phyloP scores from a whole-genome alignment of 805 yeast species.

The Monosporozyma servazzii region DNA sequence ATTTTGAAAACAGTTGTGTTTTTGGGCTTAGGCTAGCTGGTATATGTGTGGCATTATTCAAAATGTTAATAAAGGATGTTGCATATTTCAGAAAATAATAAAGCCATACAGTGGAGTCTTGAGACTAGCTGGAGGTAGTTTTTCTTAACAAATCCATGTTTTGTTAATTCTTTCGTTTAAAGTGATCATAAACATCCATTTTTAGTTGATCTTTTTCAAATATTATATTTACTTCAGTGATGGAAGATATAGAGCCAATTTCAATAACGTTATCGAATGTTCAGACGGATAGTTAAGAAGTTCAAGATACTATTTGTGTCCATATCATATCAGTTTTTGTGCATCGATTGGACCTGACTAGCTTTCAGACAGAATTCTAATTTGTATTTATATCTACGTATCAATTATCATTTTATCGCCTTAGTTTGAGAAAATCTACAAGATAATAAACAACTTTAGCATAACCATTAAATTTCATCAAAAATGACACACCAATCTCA shows the following conservation, averaged over 20 bases:
- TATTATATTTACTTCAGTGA: not conserved
- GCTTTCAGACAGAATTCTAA: not conserved
- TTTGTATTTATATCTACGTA: not conserved
- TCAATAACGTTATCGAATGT: not conserved
- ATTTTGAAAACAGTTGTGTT: no score
- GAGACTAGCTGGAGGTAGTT: not conserved
- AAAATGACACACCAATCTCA: conserved; percentile 26
- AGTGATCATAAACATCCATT: not conserved
- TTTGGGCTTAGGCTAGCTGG: no score
- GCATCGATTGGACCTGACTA: not conserved
- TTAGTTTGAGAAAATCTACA: not conserved
- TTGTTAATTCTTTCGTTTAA: not conserved
- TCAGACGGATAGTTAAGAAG: not conserved
- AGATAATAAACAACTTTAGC: not conserved
- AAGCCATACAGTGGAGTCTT: not conserved
- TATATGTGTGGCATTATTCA: no score
- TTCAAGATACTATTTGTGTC: not conserved
- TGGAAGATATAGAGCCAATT: not conserved
- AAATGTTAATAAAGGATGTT: no score
- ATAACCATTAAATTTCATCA: not conserved
- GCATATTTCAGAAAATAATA: no score
- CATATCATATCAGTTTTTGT: not conserved
- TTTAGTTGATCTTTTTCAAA: not conserved
- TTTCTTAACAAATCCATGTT: not conserved
- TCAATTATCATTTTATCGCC: not conserved